phyloP scores from a whole-genome alignment of 441 rosid species.

The Lepidium campestre region DNA sequence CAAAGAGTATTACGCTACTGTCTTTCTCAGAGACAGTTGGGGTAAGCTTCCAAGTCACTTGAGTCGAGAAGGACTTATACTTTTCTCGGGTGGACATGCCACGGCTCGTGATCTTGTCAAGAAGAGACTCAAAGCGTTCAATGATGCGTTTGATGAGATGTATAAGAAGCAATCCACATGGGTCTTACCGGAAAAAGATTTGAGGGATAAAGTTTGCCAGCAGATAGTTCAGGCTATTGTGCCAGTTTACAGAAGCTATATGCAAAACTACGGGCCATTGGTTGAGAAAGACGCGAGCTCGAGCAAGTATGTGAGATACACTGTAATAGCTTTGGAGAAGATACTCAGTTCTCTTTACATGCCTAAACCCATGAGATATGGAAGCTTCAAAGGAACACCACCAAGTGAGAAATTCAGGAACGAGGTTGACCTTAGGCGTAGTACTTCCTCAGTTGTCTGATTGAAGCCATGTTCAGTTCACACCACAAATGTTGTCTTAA shows the following conservation, averaged over 20 bases:
- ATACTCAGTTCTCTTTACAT: slow-evolving; percentile 69
- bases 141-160: slow-evolving; percentile 83
- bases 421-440: slow-evolving; percentile 67
- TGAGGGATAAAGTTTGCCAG: slow-evolving; percentile 82
- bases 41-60: slow-evolving; percentile 80
- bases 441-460: slow-evolving; percentile 80
- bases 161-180: slow-evolving; percentile 70
- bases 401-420: slow-evolving; percentile 48
- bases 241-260: slow-evolving; percentile 90
- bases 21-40: slow-evolving; percentile 84
- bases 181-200: slow-evolving; percentile 73
- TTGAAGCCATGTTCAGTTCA: neutral
- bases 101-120: slow-evolving; percentile 99
- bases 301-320: slow-evolving; percentile 79
- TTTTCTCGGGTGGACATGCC: slow-evolving; percentile 96
- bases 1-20: slow-evolving; percentile 60
- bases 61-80: slow-evolving; percentile 89
- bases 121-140: slow-evolving; percentile 78
- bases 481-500: neutral
- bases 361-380: slow-evolving; percentile 74
- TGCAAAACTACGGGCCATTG: slow-evolving; percentile 95
- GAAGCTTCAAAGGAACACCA: slow-evolving; percentile 76
- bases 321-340: slow-evolving; percentile 78
- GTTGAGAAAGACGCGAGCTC: slow-evolving; percentile 85
- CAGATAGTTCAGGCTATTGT: slow-evolving; percentile 69